Evolutionary conservation across 345 rosid species (phyloP).

Genomic region (Turnera subulata): DNA sequence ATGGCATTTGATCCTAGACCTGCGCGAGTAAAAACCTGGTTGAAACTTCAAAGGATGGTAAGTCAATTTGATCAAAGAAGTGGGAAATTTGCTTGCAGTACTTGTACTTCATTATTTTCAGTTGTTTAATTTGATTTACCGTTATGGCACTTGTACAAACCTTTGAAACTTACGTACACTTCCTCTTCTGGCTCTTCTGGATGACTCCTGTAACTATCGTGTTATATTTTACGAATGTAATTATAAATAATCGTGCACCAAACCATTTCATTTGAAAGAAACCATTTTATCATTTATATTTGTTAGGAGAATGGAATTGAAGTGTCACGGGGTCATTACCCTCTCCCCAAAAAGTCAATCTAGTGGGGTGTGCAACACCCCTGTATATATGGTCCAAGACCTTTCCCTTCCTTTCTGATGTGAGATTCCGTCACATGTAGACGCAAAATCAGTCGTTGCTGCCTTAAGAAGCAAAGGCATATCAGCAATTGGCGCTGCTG

Average conservation of each 20-base stretch:
- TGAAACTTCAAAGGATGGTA: constrained; percentile 22
- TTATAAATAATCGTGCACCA: no score
- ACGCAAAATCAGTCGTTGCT: constrained; percentile 28
- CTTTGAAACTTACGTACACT: not conserved
- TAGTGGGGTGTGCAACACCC: no score
- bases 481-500: constrained; percentile 37
- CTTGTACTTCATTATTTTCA: no score
- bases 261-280: no score
- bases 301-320: constrained; percentile 38
- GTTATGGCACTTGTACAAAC: not conserved
- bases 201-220: no score
- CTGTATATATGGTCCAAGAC: no score
- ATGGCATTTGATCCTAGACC: constrained; percentile 2
- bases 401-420: no score
- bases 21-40: constrained; percentile 23
- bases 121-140: no score
- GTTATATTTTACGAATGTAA: no score
- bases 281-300: not conserved
- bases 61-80: not conserved
- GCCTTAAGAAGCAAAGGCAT: constrained; percentile 31
- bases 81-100: not conserved
- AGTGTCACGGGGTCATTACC: no score
- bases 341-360: no score
- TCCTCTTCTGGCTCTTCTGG: not conserved
- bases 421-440: no score